A percentile compares a stretch with the other conserved stretches of the same genome.
These are phyloP conservation scores for Lanmaoa pseudosensibilis DNA, from an alignment of 768 basidiomycete genomes.

Conservation along the genomic window DNA sequence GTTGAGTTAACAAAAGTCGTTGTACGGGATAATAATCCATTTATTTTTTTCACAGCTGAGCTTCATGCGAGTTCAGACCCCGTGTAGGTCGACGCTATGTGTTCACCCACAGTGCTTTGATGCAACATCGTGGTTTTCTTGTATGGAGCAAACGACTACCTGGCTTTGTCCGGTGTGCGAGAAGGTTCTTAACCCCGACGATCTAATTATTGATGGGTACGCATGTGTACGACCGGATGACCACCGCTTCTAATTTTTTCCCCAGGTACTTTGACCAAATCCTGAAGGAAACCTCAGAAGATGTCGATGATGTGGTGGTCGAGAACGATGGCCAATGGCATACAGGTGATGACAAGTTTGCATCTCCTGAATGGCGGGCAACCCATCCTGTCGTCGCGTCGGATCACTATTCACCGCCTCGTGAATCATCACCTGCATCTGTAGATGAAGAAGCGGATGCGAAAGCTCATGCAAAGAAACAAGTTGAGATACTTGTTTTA, in stretches of 20 bases:
- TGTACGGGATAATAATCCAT: not conserved
- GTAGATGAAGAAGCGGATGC: conserved; percentile 31
- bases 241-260: not conserved
- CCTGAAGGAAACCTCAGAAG: conserved; percentile 70
- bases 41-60: conserved; percentile 58
- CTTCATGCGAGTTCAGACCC: conserved; percentile 79
- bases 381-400: conserved; percentile 42
- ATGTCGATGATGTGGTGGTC: conserved; percentile 88
- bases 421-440: conserved; percentile 27
- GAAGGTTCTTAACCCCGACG: conserved; percentile 68
- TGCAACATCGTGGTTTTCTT: conserved; percentile 87
- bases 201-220: conserved; percentile 91
- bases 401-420: conserved; percentile 31
- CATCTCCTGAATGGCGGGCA: conserved; percentile 69
- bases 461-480: conserved; percentile 47
- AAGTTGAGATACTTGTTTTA: conserved; percentile 61
- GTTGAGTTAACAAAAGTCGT: conserved; percentile 29
- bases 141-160: conserved; percentile 96
- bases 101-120: conserved; percentile 96
- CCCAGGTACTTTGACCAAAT: conserved; percentile 86
- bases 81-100: conserved; percentile 85
- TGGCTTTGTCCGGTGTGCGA: conserved; percentile 96
- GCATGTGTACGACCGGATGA: conserved; percentile 17
- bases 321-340: conserved; percentile 98
- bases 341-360: conserved; percentile 83